Percentiles rank a stretch among this genome's conserved stretches.
Evolutionary conservation across 2,329 filamentous ascomycete genomes (phyloP).

Genomic region (Fusarium xylarioides): DNA sequence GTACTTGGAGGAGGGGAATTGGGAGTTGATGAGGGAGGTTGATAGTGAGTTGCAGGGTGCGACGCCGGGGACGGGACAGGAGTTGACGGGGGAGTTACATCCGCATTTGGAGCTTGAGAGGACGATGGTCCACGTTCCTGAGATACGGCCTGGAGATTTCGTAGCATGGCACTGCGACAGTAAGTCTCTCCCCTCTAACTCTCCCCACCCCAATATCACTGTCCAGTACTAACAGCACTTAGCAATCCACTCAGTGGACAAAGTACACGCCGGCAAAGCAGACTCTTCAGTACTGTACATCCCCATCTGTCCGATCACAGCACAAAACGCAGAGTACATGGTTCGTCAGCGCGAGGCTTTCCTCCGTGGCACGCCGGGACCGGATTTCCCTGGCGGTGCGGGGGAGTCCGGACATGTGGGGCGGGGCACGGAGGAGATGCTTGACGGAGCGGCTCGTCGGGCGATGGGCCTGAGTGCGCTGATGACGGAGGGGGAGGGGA

Average conservation of each 20-base stretch:
- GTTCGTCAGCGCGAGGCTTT: conserved; percentile 77
- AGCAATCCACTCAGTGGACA: conserved; percentile 84
- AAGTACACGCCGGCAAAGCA: conserved; percentile 71
- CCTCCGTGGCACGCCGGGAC: conserved; percentile 70
- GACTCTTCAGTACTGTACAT: conserved; percentile 93
- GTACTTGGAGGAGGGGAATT: conserved; percentile 65
- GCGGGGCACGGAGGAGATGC: conserved; percentile 53
- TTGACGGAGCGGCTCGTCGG: conserved; percentile 49
- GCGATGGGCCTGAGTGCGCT: conserved; percentile 52
- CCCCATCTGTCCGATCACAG: conserved; percentile 83
- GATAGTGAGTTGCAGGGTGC: conserved; percentile 76
- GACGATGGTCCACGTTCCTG: conserved; percentile 76
- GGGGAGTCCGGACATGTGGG: conserved; percentile 68
- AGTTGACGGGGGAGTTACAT: conserved; percentile 73
- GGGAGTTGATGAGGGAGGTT: conserved; percentile 64
- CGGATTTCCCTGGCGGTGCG: conserved; percentile 76
- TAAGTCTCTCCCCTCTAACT: conserved; percentile 42
- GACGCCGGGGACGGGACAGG: conserved; percentile 72
- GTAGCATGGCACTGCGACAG: conserved; percentile 87
- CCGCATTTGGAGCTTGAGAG: conserved; percentile 74
- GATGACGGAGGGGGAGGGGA: conserved; percentile 39
- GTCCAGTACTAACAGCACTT: background rate
- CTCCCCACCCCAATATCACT: background rate
- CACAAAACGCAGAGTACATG: conserved; percentile 76
- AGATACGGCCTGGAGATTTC: conserved; percentile 77